Base-by-base conservation (phyloP, 345 rosid species). In the Dipteronia dyeriana region DNA sequence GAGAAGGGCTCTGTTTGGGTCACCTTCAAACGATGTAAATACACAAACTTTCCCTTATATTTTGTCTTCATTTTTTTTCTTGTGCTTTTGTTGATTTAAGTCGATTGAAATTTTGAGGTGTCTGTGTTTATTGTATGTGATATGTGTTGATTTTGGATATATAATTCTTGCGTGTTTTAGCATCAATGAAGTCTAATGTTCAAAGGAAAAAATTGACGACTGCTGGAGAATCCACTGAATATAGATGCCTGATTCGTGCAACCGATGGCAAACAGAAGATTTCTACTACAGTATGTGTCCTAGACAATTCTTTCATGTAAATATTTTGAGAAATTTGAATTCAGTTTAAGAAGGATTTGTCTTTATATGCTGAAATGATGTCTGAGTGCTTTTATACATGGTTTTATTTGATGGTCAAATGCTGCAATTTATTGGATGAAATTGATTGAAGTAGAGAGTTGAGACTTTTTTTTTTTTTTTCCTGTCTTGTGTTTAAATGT, bases 1-100 rank as follows among this genome's bases (percentile, higher is more conserved):
- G 99, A 92, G 81, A 80, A 82, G 67, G 97, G 97, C 22, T 88
- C 97, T 66, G 93, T 95, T 54, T 95, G 99, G 99, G 96, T 95
- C 69, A 95, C 98, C 65, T 87, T 95, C 72, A 95, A 95, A 85
- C 80, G 99, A 87, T 95, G 99, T 95, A 86, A 79, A 80, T 51
- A 22, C 26, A 59, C 26, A 20, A 59, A 8, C 8, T 22, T 59
- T 41, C 23, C 43, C 49, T 75, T 8, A 34, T 12, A 2, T 41
- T 39, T 45, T 38, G 23, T 71, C 70, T 69, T 26, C 41, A 10
- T 57, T 20, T 34, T 34, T 57, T 25, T 11, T 57, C 19, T 64
- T 23, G 62, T 16, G 14, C 20, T 29, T 77, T 72, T 13, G 5
- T 19, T 23, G 25, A 23, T 41, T 61, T 49, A 43, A 25, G 1